A percentile compares a stretch with the other conserved stretches of the same genome.
These are phyloP conservation scores for Ogataea trehaloabstinens DNA, from an alignment of 805 yeast species.

Conservation along the genomic window DNA sequence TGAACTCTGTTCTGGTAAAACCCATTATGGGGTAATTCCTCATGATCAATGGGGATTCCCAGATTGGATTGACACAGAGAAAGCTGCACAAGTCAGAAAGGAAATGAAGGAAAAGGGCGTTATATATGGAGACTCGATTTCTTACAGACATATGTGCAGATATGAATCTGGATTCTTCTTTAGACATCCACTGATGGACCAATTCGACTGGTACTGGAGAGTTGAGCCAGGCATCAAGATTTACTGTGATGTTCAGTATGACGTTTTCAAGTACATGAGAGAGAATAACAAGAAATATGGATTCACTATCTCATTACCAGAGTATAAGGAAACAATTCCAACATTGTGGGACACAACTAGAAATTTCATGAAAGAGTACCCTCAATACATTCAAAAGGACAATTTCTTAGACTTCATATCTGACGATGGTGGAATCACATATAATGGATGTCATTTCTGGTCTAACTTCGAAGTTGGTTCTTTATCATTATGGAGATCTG, in stretches of 20 bases:
- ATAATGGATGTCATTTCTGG: conserved; percentile 89
- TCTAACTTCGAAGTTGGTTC: conserved; percentile 84
- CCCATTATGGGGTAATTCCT: conserved; percentile 80
- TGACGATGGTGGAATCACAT: conserved; percentile 65
- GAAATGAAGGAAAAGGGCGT: conserved; percentile 50
- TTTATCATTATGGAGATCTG: conserved; percentile 69
- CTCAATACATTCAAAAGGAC: conserved; percentile 55
- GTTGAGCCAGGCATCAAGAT: conserved; percentile 85
- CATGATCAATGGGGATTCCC: conserved; percentile 87
- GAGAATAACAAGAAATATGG: conserved; percentile 74
- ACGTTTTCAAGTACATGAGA: conserved; percentile 77
- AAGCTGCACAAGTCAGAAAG: conserved; percentile 55
- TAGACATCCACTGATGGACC: conserved; percentile 68
- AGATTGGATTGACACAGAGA: conserved; percentile 70
- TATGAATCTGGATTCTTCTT: conserved; percentile 88
- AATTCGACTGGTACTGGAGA: conserved; percentile 93
- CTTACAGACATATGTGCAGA: conserved; percentile 90
- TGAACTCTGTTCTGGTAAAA: conserved; percentile 70
- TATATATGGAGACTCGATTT: conserved; percentile 63
- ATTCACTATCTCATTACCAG: conserved; percentile 76
- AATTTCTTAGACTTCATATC: conserved; percentile 71
- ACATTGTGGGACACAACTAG: conserved; percentile 74
- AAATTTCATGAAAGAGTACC: conserved; percentile 57
- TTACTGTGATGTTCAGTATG: conserved; percentile 80
- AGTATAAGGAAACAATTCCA: conserved; percentile 67